These are phyloP conservation scores for Phaeosphaeriaceae sp. DNA, from an alignment of 2,329 filamentous ascomycete genomes.

Conservation along the genomic window DNA sequence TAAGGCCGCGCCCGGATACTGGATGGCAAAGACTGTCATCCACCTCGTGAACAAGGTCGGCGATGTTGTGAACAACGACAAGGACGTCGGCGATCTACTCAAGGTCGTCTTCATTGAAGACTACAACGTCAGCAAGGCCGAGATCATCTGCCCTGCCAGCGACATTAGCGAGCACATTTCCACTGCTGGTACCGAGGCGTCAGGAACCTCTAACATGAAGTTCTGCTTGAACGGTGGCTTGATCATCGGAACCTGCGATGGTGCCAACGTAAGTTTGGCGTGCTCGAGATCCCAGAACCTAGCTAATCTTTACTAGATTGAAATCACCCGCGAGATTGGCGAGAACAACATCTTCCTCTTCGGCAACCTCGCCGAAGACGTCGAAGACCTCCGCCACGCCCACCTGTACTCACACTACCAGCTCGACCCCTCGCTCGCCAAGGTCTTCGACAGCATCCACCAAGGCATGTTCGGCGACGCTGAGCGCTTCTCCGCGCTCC, in stretches of 20 bases:
- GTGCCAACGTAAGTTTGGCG: conserved; percentile 79
- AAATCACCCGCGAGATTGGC: conserved; percentile 96
- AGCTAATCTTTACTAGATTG: conserved; percentile 65
- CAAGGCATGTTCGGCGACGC: conserved; percentile 81
- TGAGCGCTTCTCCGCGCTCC: conserved; percentile 79
- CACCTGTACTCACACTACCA: conserved; percentile 84
- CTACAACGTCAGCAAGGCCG: conserved; percentile 99
- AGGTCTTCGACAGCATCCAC: conserved; percentile 86
- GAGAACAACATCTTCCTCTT: conserved; percentile 99
- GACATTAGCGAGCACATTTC: conserved; percentile 99
- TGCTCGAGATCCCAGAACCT: not conserved
- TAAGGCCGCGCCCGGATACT: conserved; percentile 97
- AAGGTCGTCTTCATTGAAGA: conserved; percentile 98
- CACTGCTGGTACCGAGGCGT: conserved; percentile 89
- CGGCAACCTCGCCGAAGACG: conserved; percentile 92
- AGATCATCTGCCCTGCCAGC: conserved; percentile 92
- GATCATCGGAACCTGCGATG: conserved; percentile 97
- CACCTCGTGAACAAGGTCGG: conserved; percentile 95
- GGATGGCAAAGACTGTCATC: conserved; percentile 99
- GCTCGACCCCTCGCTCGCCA: conserved; percentile 76
- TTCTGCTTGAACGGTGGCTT: conserved; percentile 97
- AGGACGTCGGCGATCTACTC: conserved; percentile 88
- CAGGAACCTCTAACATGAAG: conserved; percentile 98
- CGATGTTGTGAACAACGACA: conserved; percentile 87
- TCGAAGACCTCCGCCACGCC: conserved; percentile 90